Conservation (phyloP, 208 protist species). For the Angomonas ambiguus region DNA sequence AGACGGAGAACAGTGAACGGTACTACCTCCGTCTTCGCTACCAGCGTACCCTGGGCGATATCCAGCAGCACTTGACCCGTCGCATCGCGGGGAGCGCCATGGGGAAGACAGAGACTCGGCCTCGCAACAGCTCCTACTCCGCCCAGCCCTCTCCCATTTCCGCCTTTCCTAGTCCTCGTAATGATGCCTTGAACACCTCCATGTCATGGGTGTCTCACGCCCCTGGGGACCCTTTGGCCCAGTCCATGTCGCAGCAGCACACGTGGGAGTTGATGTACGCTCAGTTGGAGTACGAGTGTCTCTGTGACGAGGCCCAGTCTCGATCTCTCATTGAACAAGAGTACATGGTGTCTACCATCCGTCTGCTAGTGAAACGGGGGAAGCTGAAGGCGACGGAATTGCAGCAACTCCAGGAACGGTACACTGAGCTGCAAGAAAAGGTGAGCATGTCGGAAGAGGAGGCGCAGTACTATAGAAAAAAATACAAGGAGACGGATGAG, state of each 20-base stretch:
- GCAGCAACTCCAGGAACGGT: slow-evolving; percentile 10
- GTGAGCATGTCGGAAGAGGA: slow-evolving; percentile 24
- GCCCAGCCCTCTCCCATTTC: background rate
- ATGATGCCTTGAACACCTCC: background rate
- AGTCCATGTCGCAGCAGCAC: slow-evolving; percentile 1
- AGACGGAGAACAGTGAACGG: slow-evolving; percentile 69
- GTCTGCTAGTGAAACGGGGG: slow-evolving; percentile 17
- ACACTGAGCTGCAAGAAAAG: slow-evolving; percentile 18
- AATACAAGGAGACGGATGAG: slow-evolving; percentile 18
- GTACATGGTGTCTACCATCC: slow-evolving; percentile 17
- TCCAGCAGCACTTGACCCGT: slow-evolving; percentile 26
- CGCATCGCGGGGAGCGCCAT: slow-evolving; percentile 6
- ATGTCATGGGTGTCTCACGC: background rate
- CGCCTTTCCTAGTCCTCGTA: background rate
- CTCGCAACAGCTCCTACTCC: background rate
- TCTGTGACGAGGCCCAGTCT: slow-evolving; percentile 29
- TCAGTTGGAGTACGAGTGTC: slow-evolving; percentile 29
- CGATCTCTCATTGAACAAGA: slow-evolving; percentile 33
- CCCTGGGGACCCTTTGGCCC: background rate
- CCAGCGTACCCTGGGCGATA: slow-evolving; percentile 28
- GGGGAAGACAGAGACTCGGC: background rate
- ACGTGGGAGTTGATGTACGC: slow-evolving; percentile 18
- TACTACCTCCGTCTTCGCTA: slow-evolving; percentile 65
- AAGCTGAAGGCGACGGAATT: slow-evolving; percentile 14
- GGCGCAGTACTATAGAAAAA: slow-evolving; percentile 22